Evolutionary conservation across 306 rosid species (phyloP), one percentile per base, ranked within the genome.

Genomic region (Oxytropis ochrocephala): DNA sequence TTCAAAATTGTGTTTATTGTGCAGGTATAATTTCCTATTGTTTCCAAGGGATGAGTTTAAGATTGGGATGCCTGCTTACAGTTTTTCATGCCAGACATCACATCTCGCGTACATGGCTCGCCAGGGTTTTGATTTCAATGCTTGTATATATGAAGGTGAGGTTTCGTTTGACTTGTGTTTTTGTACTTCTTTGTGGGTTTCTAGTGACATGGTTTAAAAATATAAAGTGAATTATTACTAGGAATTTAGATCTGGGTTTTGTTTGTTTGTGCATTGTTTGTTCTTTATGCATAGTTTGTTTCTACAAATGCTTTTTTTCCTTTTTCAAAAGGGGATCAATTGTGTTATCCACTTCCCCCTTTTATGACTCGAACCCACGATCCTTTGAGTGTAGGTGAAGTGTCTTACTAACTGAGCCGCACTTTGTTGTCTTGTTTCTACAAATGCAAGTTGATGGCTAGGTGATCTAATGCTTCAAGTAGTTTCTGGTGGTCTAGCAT

Each of bases 11-110:
- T 27, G 14, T 39, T 35, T 68, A 64, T 65, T 85, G 42, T 81
- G 84, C 81, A 93, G 98, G 64, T 93, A 85, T 80, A 93, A 93
- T 74, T 90, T 86, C 69, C 69, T 86, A 16, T 75, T 93, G 86
- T 93, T 85, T 69, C 98, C 98, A 16, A 77, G 96, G 77, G 98
- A 93, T 76, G 97, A 93, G 8, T 76, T 85, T 81, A 90, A 76
- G 42, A 18, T 83, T 57, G 97, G 98, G 51, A 86, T 93, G 89
- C 98, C 98, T 0, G 64, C 89, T 63, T 93, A 93, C 61, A 86
- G 90, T 69, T 93, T 93, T 80, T 86, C 86, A 1, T 82, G 92
- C 77, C 98, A 85, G 79, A 61, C 91, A 0, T 88, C 97, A 24
- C 80, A 79, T 76, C 68, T 93, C 71, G 74, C 88, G 0, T 83